Evolutionary conservation across 257 asterid genomes (phyloP), one percentile per base, ranked within the genome.

Genomic region (Solanum ahanhuiri): DNA sequence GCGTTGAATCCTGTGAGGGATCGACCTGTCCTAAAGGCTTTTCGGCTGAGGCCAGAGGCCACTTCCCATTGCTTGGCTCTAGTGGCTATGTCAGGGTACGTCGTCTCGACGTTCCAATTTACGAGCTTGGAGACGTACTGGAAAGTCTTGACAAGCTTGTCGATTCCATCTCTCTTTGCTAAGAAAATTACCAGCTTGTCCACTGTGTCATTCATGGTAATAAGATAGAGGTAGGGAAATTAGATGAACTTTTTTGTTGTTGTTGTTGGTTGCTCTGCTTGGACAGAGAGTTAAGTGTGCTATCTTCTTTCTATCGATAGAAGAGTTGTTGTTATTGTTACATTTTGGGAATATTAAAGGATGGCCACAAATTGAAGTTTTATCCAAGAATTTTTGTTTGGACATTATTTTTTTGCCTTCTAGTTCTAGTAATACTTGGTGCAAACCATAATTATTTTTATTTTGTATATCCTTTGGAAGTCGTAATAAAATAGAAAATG

Each of bases 111-210:
- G 48, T 91, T 98, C 96, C 96, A 95, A 83, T 96, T 97, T 84
- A 86, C 92, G 10, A 96, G 89, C 81, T 96, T 96, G 57, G 97
- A 95, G 28, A 94, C 98, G 63, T 96, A 96, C 86, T 96, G 99
- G 83, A 95, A 95, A 3, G 98, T 95, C 82, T 95, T 95, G 76
- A 95, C 98, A 3, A 96, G 98, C 87, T 96, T 96, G 93, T 96
- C 98, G 33, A 95, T 96, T 18, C 99, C 99, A 84, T 94, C 98
- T 82, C 99, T 90, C 87, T 96, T 96, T 1, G 98, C 98, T 6
- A 96, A 91, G 86, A 94, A 95, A 86, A 94, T 88, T 37, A 96
- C 98, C 2, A 96, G 88, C 83, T 95, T 96, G 92, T 96, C 99
- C 6, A 93, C 96, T 85, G 86, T 89, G 91, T 96, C 98, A 64